Evolutionary conservation across 1,284 basidiomycete species (phyloP), one percentile per base, ranked within the genome.

Genomic region (Boletellus dicymbophilus): DNA sequence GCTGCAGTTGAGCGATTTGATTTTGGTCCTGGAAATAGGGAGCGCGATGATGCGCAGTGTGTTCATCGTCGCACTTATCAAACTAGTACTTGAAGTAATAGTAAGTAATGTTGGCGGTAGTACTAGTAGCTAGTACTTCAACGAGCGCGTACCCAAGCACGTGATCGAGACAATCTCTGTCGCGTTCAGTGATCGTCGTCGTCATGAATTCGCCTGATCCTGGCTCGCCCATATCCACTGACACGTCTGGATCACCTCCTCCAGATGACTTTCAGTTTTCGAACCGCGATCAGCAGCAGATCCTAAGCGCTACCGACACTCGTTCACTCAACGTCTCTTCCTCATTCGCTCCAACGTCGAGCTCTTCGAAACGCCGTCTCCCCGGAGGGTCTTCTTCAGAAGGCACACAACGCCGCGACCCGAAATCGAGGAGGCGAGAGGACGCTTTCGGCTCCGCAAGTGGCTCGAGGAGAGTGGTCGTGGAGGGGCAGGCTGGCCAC

Each of bases 1-100:
- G 23, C 37, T 55, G 40, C 40, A 27, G 23, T 46, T 63, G 18
- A 49, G 21, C 57, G 30, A 31, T 53, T 60, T 23, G 39, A 37
- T 28, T 46, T 53, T 54, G 48, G 55, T 34, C 44, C 59, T 61
- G 18, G 71, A 62, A 48, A 79, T 65, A 37, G 77, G 77, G 8
- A 79, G 68, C 43, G 77, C 75, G 49, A 80, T 68, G 53, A 79
- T 78, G 49, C 77, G 76, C 68, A 78, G 63, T 12, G 70, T 62
- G 38, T 65, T n/a, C 31, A n/a, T n/a, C 16, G 31, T 33, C 31
- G 31, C 31, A 33, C 31, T n/a, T n/a, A n/a, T n/a, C n/a, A n/a
- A n/a, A n/a, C n/a, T n/a, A n/a, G n/a, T n/a, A n/a, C n/a, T n/a
- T n/a, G n/a, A n/a, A n/a, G n/a, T n/a, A n/a, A n/a, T n/a, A n/a